These are phyloP conservation scores for Hypomyces rosellus DNA, from an alignment of 2,329 filamentous ascomycete species.

Conservation along the genomic window DNA sequence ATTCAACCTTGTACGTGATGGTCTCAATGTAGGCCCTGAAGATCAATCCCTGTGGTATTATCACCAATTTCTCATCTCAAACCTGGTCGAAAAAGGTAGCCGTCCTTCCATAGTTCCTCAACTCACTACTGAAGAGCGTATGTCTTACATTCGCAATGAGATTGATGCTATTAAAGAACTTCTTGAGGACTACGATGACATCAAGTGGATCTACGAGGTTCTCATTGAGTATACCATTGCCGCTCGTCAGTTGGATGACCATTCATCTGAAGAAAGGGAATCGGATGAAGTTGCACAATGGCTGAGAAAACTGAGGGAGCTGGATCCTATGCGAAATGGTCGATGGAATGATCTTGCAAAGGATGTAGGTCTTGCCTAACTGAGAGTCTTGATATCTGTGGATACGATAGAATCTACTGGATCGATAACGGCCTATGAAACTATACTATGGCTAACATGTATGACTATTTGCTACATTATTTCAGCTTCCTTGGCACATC, in stretches of 20 bases:
- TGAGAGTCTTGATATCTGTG: not conserved
- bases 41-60: conserved; percentile 98
- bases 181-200: conserved; percentile 49
- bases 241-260: conserved; percentile 47
- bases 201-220: conserved; percentile 85
- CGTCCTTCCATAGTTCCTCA: conserved; percentile 57
- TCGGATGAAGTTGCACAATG: conserved; percentile 45
- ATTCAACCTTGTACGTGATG: conserved; percentile 66
- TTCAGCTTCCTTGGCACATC: not conserved
- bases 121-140: conserved; percentile 54
- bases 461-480: too few relatives aligned
- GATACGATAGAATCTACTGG: too few relatives aligned
- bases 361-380: not conserved
- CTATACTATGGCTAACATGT: too few relatives aligned
- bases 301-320: conserved; percentile 58
- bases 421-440: too few relatives aligned
- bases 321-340: conserved; percentile 69
- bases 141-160: conserved; percentile 61
- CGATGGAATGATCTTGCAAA: conserved; percentile 58
- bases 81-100: conserved; percentile 47
- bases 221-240: conserved; percentile 67
- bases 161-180: conserved; percentile 66
- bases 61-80: conserved; percentile 78
- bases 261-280: conserved; percentile 33
- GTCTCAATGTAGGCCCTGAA: conserved; percentile 81